These are phyloP conservation scores for Gossypium laxum DNA, from an alignment of 441 rosid species.

Conservation along the genomic window DNA sequence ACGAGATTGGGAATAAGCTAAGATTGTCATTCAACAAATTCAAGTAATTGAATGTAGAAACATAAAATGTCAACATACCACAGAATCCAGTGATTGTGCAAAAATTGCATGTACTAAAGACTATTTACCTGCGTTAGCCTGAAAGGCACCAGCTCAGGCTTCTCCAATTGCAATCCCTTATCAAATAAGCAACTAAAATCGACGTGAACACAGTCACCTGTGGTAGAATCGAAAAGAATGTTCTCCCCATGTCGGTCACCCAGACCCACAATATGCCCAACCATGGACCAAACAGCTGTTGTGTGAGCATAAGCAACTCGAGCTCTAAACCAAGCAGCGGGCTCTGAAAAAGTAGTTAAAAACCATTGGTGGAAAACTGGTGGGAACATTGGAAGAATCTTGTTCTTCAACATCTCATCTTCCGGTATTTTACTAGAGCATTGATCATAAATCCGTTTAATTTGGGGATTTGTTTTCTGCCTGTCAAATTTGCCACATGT, in stretches of 20 bases:
- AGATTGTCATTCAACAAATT: background rate
- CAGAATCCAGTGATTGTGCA: background rate
- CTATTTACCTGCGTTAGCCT: slow-evolving; percentile 77
- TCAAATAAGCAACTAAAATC: slow-evolving; percentile 99
- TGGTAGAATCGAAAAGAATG: slow-evolving; percentile 93
- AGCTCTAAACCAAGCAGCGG: slow-evolving; percentile 99
- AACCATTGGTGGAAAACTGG: slow-evolving; percentile 97
- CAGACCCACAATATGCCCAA: slow-evolving; percentile 95
- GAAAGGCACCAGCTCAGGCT: slow-evolving; percentile 98
- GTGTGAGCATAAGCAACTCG: slow-evolving; percentile 96
- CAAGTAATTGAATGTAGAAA: background rate
- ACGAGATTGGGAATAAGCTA: background rate
- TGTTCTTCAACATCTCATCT: slow-evolving; percentile 83
- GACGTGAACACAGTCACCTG: slow-evolving; percentile 97
- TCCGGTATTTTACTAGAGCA: slow-evolving; percentile 75
- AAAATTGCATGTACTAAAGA: background rate
- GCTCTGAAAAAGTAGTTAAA: slow-evolving; percentile 91
- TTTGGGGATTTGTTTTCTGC: slow-evolving; percentile 86
- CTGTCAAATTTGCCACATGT: slow-evolving; percentile 78
- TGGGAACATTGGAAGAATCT: slow-evolving; percentile 92
- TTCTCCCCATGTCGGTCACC: slow-evolving; percentile 98
- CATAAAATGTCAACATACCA: background rate
- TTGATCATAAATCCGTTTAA: slow-evolving; percentile 83
- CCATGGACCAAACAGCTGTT: slow-evolving; percentile 99
- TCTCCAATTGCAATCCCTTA: slow-evolving; percentile 93